These are phyloP conservation scores for Brassica balearica DNA, from an alignment of 441 rosid species.

Conservation along the genomic window DNA sequence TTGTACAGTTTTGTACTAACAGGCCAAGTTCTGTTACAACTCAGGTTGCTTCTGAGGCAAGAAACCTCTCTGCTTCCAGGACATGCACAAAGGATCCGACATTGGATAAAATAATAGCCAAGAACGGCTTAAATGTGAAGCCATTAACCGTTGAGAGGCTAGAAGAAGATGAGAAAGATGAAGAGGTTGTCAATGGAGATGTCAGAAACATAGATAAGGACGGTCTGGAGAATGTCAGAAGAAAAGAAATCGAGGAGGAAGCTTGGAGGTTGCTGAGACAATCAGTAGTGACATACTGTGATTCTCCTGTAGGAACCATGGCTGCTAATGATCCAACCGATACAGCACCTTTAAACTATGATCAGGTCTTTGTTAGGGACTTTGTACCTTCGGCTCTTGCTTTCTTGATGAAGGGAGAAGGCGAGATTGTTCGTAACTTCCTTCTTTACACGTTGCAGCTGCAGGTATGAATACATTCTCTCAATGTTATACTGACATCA, in stretches of 20 bases:
- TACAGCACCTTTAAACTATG: slow-evolving; percentile 79
- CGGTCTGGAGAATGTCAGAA: slow-evolving; percentile 51
- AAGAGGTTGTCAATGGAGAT: slow-evolving; percentile 43
- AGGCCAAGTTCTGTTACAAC: slow-evolving; percentile 51
- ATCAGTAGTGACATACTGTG: slow-evolving; percentile 78
- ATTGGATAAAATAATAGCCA: slow-evolving; percentile 60
- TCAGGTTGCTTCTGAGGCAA: slow-evolving; percentile 55
- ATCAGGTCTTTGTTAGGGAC: slow-evolving; percentile 90
- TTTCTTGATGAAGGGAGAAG: slow-evolving; percentile 84
- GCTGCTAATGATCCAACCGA: slow-evolving; percentile 95
- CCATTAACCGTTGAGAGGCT: slow-evolving; percentile 70
- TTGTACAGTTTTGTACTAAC: slow-evolving; percentile 39
- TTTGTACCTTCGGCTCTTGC: slow-evolving; percentile 90
- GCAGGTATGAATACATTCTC: slow-evolving; percentile 56
- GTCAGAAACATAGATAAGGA: slow-evolving; percentile 50
- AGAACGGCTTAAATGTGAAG: slow-evolving; percentile 63
- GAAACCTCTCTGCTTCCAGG: slow-evolving; percentile 63
- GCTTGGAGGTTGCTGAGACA: slow-evolving; percentile 83
- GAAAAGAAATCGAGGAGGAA: slow-evolving; percentile 67
- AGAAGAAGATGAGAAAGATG: slow-evolving; percentile 58
- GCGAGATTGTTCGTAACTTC: slow-evolving; percentile 87
- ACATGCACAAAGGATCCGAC: slow-evolving; percentile 59
- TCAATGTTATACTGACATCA: no score
- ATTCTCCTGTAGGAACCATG: slow-evolving; percentile 83
- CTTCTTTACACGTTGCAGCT: slow-evolving; percentile 88